A percentile compares a stretch with the other conserved stretches of the same genome.
Evolutionary conservation across 2,329 filamentous ascomycete species (phyloP).

Genomic region (Podosphaera leucotricha): DNA sequence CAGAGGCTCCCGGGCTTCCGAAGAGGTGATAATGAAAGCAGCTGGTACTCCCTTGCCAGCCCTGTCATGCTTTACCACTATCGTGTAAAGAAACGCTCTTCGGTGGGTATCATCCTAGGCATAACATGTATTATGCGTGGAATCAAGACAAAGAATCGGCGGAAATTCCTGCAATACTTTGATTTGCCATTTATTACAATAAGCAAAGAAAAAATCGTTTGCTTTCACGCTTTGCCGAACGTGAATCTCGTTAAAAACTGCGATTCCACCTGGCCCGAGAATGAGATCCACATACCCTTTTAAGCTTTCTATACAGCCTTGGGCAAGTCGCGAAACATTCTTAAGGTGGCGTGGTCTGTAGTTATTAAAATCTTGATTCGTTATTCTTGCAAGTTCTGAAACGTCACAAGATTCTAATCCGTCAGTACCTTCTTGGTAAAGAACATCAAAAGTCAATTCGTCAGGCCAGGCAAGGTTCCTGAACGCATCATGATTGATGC

Average conservation of each 20-base stretch:
- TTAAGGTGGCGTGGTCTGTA: neutral
- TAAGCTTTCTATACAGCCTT: neutral
- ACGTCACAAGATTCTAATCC: neutral
- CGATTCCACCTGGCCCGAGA: neutral
- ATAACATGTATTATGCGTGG: neutral
- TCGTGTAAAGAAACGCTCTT: neutral
- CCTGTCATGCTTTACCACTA: neutral
- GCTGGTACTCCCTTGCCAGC: neutral
- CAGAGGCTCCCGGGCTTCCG: neutral
- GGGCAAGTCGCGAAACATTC: neutral
- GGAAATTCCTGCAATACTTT: neutral
- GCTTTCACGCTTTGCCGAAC: neutral
- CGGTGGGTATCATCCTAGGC: neutral
- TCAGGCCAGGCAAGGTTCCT: neutral
- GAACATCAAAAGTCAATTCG: neutral
- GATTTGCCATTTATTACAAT: neutral
- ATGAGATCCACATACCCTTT: neutral
- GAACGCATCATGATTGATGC: neutral
- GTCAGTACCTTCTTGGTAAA: no score
- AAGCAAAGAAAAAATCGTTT: neutral
- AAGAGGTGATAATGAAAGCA: neutral
- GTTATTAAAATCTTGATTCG: constrained; percentile 26
- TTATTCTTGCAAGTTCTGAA: neutral
- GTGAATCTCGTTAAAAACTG: neutral
- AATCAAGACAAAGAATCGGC: neutral